Percentiles rank a stretch among this genome's conserved stretches.
Evolutionary conservation across 2,329 filamentous ascomycete genomes (phyloP).

Genomic region (Arthroderma uncinatum): DNA sequence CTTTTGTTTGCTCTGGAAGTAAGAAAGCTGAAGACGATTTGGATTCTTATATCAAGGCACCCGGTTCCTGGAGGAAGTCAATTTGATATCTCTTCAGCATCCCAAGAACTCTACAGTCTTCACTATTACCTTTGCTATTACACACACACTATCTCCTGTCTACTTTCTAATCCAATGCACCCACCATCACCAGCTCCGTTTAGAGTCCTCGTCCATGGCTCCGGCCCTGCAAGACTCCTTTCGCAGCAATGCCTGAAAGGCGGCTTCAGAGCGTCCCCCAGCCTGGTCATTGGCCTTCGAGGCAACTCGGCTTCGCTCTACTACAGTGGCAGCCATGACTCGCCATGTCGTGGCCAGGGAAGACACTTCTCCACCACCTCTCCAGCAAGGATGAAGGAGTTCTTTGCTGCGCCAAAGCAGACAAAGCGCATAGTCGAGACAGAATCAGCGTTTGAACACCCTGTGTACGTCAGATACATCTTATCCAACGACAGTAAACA

Average conservation of each 20-base stretch:
- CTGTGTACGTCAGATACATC: slow-evolving; percentile 33
- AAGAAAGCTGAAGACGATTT: neutral
- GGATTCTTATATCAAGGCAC: neutral
- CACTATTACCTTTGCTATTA: neutral
- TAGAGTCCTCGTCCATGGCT: slow-evolving; percentile 9
- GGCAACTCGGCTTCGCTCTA: neutral
- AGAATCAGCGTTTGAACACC: slow-evolving; percentile 57
- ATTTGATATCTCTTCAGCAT: neutral
- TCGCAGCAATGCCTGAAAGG: slow-evolving; percentile 11
- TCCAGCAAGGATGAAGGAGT: slow-evolving; percentile 33
- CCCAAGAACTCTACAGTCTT: neutral
- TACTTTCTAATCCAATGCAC: neutral
- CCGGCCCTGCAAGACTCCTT: slow-evolving; percentile 9
- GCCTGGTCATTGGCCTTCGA: slow-evolving; percentile 8
- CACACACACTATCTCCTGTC: neutral
- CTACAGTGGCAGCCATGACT: neutral
- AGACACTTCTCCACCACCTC: slow-evolving; percentile 32
- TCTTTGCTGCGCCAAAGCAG: slow-evolving; percentile 50
- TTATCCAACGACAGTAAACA: slow-evolving; percentile 15
- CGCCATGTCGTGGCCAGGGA: neutral
- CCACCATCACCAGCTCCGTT: slow-evolving; percentile 8
- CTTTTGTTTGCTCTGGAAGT: neutral
- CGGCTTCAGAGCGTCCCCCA: slow-evolving; percentile 5
- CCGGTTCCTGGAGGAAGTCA: slow-evolving; percentile 2
- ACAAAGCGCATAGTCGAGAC: slow-evolving; percentile 53